phyloP scores from a whole-genome alignment of 495 filamentous ascomycete species.

The Xylaria grammica region DNA sequence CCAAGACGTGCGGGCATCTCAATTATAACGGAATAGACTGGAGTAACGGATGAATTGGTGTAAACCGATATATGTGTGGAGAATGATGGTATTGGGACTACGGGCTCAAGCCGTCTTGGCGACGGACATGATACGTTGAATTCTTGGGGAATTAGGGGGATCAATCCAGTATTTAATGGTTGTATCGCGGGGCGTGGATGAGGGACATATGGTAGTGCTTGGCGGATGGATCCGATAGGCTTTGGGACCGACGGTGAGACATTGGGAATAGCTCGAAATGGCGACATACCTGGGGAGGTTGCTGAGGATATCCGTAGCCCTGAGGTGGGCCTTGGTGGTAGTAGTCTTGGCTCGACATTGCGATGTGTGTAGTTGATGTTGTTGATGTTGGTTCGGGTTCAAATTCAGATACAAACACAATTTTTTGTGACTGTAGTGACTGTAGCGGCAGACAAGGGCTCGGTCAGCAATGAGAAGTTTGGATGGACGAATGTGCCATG shows the following conservation, averaged over 20 bases:
- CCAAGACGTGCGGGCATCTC: conserved; percentile 1
- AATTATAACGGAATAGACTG: not conserved
- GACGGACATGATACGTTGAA: not conserved
- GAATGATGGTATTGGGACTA: not conserved
- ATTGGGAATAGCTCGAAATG: conserved; percentile 11
- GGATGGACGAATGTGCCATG: not conserved
- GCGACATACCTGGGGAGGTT: conserved; percentile 42
- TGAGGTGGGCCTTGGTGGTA: conserved; percentile 47
- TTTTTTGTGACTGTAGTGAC: not conserved
- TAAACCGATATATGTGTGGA: not conserved
- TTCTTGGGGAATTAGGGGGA: not conserved
- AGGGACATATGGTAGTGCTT: conserved; percentile 18
- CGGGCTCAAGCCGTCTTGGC: not conserved
- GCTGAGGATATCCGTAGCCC: conserved; percentile 48
- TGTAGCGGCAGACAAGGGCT: conserved; percentile 8
- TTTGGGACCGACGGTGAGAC: conserved; percentile 31
- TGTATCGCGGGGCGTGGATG: conserved; percentile 1
- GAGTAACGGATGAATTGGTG: not conserved
- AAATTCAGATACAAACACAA: not conserved
- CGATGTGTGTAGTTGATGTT: conserved; percentile 6
- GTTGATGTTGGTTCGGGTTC: not conserved
- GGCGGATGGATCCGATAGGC: conserved; percentile 19
- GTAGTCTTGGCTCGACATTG: conserved; percentile 57
- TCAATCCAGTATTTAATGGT: not conserved
- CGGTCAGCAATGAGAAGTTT: not conserved